phyloP scores from a whole-genome alignment of 345 rosid genomes.

The Camelina laxa region DNA sequence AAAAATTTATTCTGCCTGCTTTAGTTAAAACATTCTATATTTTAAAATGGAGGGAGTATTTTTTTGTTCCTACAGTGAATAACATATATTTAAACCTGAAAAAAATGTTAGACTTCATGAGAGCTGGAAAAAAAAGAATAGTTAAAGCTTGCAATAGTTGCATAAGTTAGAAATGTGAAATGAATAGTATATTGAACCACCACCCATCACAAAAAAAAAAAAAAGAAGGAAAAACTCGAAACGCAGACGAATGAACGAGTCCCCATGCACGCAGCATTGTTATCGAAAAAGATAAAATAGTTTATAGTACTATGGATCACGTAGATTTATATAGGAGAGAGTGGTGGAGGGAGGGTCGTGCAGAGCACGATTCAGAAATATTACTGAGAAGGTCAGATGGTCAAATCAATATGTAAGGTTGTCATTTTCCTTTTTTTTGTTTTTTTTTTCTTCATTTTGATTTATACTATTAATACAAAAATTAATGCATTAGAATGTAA shows the following conservation, averaged over 20 bases:
- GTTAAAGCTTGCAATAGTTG: too few species aligned
- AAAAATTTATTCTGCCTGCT: too few species aligned
- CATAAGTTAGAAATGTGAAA: neutral
- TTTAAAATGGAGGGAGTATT: too few species aligned
- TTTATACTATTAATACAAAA: neutral
- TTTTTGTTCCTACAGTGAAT: too few species aligned
- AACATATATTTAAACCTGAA: too few species aligned
- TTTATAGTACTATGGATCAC: neutral
- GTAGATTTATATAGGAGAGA: neutral
- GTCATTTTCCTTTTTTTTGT: neutral
- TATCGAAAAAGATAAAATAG: slow-evolving; percentile 10
- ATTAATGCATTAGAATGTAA: too few species aligned
- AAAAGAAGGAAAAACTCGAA: neutral
- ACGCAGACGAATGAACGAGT: slow-evolving; percentile 17
- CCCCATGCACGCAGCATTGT: slow-evolving; percentile 37
- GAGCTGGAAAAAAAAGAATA: too few species aligned
- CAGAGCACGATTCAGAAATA: slow-evolving; percentile 25
- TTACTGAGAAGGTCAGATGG: slow-evolving; percentile 2
- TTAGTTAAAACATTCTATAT: too few species aligned
- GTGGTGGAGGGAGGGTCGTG: slow-evolving; percentile 31
- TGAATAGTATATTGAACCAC: slow-evolving; percentile 14
- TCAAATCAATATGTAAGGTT: slow-evolving; percentile 29
- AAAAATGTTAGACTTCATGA: too few species aligned
- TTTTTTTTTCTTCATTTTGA: too few species aligned
- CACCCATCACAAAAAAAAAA: neutral